Conservation (phyloP, 1,284 basidiomycete genomes). For the Coniferiporia sulphurascens region DNA sequence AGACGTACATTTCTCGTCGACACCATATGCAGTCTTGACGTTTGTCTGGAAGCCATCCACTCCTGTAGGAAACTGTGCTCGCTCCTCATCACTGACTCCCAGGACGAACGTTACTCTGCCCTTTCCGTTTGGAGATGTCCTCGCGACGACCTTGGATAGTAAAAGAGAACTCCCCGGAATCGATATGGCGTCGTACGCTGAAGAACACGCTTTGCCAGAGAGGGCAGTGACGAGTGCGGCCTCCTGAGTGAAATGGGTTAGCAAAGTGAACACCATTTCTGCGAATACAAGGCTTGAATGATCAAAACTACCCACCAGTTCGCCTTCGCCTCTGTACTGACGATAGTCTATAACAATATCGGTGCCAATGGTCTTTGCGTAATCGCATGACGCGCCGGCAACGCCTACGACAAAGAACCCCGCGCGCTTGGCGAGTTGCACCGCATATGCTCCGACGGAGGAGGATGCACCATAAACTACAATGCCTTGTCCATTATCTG, state of each 20-base stretch:
- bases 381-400: constrained; percentile 22
- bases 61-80: constrained; percentile 1
- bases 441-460: constrained; percentile 29
- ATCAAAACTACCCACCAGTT: background rate
- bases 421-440: constrained; percentile 29
- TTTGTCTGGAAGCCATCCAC: background rate
- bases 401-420: constrained; percentile 27
- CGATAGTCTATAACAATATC: constrained; percentile 29
- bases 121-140: constrained; percentile 5
- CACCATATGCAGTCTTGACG: constrained; percentile 1
- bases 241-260: background rate
- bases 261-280: background rate
- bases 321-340: constrained; percentile 14
- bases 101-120: constrained; percentile 9
- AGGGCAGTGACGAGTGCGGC: background rate
- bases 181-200: constrained; percentile 6
- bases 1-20: constrained; percentile 5
- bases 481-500: constrained; percentile 17
- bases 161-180: background rate
- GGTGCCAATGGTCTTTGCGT: constrained; percentile 23
- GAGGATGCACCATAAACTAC: constrained; percentile 31
- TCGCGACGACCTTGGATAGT: constrained; percentile 4
- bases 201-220: background rate
- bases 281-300: background rate
- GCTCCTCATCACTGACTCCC: constrained; percentile 5